Conservation (phyloP, 441 rosid species). For the Brassica balearica region DNA sequence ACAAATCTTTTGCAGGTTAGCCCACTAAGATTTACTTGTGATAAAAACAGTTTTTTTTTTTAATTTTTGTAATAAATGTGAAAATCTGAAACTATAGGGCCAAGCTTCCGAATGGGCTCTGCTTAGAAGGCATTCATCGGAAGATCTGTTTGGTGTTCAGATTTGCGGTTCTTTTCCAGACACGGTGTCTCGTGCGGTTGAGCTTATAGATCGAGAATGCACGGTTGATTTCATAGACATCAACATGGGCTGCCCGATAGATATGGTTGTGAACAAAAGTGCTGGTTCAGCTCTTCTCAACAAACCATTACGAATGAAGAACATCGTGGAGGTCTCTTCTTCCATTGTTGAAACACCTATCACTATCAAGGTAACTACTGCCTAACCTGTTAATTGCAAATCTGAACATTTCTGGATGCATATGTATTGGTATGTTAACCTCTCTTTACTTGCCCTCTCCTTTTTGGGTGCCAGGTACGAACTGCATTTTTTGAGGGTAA, state of each 20-base stretch:
- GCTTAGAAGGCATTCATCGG: slow-evolving; percentile 85
- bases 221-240: slow-evolving; percentile 89
- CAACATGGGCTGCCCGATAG: slow-evolving; percentile 98
- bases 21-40: slow-evolving; percentile 30
- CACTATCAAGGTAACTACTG: slow-evolving; percentile 75
- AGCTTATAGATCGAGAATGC: slow-evolving; percentile 85
- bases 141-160: slow-evolving; percentile 90
- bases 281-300: slow-evolving; percentile 93
- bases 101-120: slow-evolving; percentile 99
- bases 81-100: slow-evolving; percentile 55
- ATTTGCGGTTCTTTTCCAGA: slow-evolving; percentile 90
- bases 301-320: slow-evolving; percentile 84
- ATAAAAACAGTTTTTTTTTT: neutral
- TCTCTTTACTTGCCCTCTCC: slow-evolving; percentile 14
- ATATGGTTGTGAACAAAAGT: slow-evolving; percentile 86
- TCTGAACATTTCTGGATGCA: slow-evolving; percentile 12
- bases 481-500: slow-evolving; percentile 86
- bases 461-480: slow-evolving; percentile 63
- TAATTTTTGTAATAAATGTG: slow-evolving; percentile 2
- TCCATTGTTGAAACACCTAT: slow-evolving; percentile 75
- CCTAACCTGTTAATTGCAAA: neutral
- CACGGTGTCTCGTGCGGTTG: slow-evolving; percentile 74
- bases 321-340: slow-evolving; percentile 70
- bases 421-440: slow-evolving; percentile 21
- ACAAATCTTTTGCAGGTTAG: slow-evolving; percentile 90